phyloP scores from a whole-genome alignment of 441 rosid genomes.

The Bruguiera hainesii region DNA sequence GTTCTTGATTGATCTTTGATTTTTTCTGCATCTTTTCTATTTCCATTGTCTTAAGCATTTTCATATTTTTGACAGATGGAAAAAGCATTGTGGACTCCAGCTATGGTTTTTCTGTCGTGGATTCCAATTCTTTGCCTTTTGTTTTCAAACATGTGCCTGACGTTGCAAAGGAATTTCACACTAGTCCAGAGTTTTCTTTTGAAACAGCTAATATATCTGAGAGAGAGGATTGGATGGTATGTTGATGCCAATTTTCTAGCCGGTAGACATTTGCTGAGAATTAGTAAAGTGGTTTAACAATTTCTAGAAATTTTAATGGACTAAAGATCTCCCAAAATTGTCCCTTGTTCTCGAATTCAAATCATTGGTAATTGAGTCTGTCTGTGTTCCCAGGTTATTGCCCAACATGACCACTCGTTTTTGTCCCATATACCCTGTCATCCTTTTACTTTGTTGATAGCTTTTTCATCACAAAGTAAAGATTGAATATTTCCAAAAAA shows the following conservation, averaged over 20 bases:
- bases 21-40: not conserved
- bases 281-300: not conserved
- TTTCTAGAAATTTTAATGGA: not conserved
- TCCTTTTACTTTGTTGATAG: not conserved
- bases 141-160: conserved; percentile 70
- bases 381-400: no score
- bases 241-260: conserved; percentile 16
- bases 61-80: conserved; percentile 53
- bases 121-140: conserved; percentile 76
- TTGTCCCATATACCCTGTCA: no score
- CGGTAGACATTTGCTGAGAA: not conserved
- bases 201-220: conserved; percentile 42
- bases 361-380: no score
- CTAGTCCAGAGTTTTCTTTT: conserved; percentile 49
- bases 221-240: conserved; percentile 69
- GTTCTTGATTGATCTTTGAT: conserved; percentile 7
- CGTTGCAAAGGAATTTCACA: conserved; percentile 54
- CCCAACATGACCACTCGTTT: not conserved
- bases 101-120: conserved; percentile 72
- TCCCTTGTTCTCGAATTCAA: not conserved
- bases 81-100: conserved; percentile 52
- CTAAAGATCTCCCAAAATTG: not conserved
- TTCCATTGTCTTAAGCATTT: conserved; percentile 7
- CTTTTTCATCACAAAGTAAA: not conserved
- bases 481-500: conserved; percentile 1